Conservation (phyloP, 352 stramenopile genomes). For the Globisporangium cederbergense region DNA sequence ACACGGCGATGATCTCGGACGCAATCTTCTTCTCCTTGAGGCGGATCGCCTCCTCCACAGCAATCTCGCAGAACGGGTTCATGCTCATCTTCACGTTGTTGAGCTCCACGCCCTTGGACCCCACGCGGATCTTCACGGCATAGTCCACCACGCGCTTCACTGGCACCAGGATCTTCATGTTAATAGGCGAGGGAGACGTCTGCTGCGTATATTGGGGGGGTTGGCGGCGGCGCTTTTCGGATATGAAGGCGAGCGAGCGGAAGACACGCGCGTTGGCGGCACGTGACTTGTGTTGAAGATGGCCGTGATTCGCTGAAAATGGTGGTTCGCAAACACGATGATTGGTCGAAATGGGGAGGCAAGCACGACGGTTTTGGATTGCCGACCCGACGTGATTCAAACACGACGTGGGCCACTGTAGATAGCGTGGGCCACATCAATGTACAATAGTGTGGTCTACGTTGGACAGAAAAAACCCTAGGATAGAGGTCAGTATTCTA, state of each 20-base stretch:
- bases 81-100: slow-evolving; percentile 99
- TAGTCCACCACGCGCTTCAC: slow-evolving; percentile 98
- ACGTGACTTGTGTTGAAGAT: slow-evolving; percentile 22
- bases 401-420: too few relatives aligned
- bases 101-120: slow-evolving; percentile 93
- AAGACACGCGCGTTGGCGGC: slow-evolving; percentile 8
- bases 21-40: slow-evolving; percentile 98
- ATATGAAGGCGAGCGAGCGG: background rate
- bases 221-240: background rate
- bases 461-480: background rate
- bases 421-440: background rate
- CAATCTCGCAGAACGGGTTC: slow-evolving; percentile 99
- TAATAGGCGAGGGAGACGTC: background rate
- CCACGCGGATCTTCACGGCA: slow-evolving; percentile 97
- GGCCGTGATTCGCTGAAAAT: slow-evolving; percentile 18
- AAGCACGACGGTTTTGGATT: slow-evolving; percentile 2
- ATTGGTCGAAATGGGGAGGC: slow-evolving; percentile 4
- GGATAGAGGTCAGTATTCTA: background rate
- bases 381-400: slow-evolving; percentile 7
- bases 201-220: background rate
- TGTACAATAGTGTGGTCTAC: background rate
- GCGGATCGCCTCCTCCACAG: slow-evolving; percentile 97
- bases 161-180: slow-evolving; percentile 93
- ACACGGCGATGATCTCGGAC: slow-evolving; percentile 94
- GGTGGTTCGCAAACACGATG: background rate